Evolutionary conservation across 495 filamentous ascomycete genomes (phyloP), one percentile per base, ranked within the genome.

Genomic region (Hamigera avellanea): DNA sequence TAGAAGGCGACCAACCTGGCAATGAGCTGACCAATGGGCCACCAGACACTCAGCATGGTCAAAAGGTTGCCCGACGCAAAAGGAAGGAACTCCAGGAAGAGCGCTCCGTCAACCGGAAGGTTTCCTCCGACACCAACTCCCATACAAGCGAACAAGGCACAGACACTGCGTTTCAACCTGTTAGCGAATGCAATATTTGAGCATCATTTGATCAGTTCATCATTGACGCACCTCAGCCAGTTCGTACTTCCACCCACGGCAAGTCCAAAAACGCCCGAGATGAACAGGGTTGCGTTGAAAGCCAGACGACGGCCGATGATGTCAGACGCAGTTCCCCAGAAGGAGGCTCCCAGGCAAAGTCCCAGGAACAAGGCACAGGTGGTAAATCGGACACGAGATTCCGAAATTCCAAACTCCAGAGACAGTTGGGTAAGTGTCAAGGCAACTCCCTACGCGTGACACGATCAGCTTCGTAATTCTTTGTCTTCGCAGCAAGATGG

Each of bases 41-140:
- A 79, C 65, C 67, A 78, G 13, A 75, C 58, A 45, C 69, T 72
- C 35, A 79, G 54, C 48, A 76, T 53, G 21, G 69, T 75, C 39
- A 78, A 49, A 27, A 77, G 56, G 34, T 66, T 64, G 10, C 64
- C 62, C 12, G 70, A 73, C 12, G 63, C 59, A 37, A 56, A 61
- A 6, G 74, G 74, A 7, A 78, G 44, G 42, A 78, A 76, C 38
- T 78, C 74, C 15, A 78, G 50, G 49, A 78, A 78, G 1, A 77
- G 58, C 19, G 73, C 71, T n/a, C 69, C 66, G 45, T 72, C 68
- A 12, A 73, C 69, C 1, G 69, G 69, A 34, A 73, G 41, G 36
- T 78, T 78, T 15, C 74, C 74, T 32, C 74, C 74, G n/a, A 77
- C 66, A 10, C 74, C 74, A 14, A 75, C 54, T 36, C 73, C 73